These are phyloP conservation scores for Scutellaria barbata DNA, from an alignment of 257 asterid species.

Conservation along the genomic window DNA sequence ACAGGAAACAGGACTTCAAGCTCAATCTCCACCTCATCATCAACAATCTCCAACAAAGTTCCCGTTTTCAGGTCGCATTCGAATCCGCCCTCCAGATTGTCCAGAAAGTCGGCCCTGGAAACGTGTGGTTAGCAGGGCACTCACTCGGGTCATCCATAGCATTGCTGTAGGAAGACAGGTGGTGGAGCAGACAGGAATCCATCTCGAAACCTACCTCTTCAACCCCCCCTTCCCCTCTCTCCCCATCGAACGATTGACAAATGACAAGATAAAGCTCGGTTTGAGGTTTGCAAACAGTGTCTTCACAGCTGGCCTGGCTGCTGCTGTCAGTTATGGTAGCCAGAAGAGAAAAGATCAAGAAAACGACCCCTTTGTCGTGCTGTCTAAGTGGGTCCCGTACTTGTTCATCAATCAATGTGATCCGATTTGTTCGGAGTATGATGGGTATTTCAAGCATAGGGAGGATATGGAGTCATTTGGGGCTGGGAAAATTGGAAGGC, in stretches of 20 bases:
- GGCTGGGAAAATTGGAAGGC: no score
- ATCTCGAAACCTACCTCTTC: no score
- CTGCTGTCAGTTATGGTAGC: constrained; percentile 39
- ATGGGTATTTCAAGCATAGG: no score
- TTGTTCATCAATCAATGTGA: no score
- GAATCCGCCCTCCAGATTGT: constrained; percentile 34
- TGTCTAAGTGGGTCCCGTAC: constrained; percentile 72
- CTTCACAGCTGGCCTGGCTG: constrained; percentile 63
- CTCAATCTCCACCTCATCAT: constrained; percentile 51
- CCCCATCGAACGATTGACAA: no score
- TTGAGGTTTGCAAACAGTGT: constrained; percentile 56
- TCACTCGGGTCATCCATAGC: no score
- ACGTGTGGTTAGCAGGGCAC: constrained; percentile 72
- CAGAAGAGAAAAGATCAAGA: constrained; percentile 1
- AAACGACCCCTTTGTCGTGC: constrained; percentile 38
- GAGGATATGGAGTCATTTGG: no score
- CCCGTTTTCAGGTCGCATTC: constrained; percentile 50
- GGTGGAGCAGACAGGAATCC: no score
- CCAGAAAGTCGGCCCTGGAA: constrained; percentile 37
- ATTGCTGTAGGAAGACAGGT: no score
- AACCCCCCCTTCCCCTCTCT: no score
- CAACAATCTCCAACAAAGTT: constrained; percentile 54
- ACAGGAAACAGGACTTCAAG: constrained; percentile 58
- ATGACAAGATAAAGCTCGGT: no score
- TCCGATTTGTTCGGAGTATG: no score